Base-by-base conservation (phyloP, 306 rosid species). In the Castanopsis chinensis region DNA sequence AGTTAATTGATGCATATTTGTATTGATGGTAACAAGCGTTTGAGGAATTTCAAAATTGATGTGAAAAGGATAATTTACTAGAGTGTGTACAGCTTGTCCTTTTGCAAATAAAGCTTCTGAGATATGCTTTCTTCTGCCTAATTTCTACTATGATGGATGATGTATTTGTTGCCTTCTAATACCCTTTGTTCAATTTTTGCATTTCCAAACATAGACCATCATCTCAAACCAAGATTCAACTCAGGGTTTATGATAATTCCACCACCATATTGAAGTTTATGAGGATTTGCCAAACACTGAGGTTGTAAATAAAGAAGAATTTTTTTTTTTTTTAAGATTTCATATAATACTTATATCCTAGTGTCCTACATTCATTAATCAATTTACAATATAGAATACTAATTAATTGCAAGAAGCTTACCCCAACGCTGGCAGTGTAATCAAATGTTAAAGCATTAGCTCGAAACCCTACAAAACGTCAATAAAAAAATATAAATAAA, bases 231-330 rank as follows among this genome's bases (percentile, higher is more conserved):
- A 67, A 87, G 43, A 3, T 91, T 88, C n/a, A 92, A 67, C 35
- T 94, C 92, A 35, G 97, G 94, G 61, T 94, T 94, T 70, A 35
- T 69, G 55, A 94, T 85, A 69, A 92, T 88, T 68, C 98, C 98
- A 71, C 97, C 98, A 57, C 77, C 80, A 65, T 92, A 94, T 12
- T 86, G 91, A 60, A 94, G 84, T 80, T 86, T 84, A 3, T 68
- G 72, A 51, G 97, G 98, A 0, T 58, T 72, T 58, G 2, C 41
- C 79, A 86, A 82, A 83, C 97, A 94, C 97, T 94, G 68, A 5
- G 80, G 9, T 75, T 61, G 12, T 52, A 10, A 2, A 65, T 79
- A 58, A 69, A 79, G 64, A 33, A 72, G 30, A 75, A 13, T 8
- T 18, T 69, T 25, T 25, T 25, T 25, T 23, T 65, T 13, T 8